A percentile compares a stretch with the other conserved stretches of the same genome.
Evolutionary conservation across 2,329 filamentous ascomycete species (phyloP).

Genomic region (Arthrobotrys pseudoclavata): DNA sequence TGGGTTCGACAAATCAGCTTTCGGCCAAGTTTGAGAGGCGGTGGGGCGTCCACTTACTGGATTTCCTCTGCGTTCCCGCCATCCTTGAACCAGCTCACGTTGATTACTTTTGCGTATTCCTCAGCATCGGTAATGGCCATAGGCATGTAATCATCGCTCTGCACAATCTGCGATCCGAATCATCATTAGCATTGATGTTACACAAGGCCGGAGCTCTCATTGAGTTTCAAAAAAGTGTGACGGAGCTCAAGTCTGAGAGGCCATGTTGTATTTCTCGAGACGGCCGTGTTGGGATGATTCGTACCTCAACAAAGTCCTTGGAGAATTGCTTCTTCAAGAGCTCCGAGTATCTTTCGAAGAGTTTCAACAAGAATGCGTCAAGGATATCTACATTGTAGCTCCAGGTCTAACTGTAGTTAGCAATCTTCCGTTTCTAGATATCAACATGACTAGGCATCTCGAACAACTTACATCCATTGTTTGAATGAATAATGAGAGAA

Average conservation of each 20-base stretch:
- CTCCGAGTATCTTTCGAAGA: constrained; percentile 95
- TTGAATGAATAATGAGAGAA: constrained; percentile 93
- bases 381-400: constrained; percentile 85
- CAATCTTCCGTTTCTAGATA: constrained; percentile 1
- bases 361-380: constrained; percentile 84
- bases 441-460: neutral
- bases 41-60: constrained; percentile 70
- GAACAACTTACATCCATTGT: constrained; percentile 84
- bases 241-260: constrained; percentile 44
- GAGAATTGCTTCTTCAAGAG: constrained; percentile 91
- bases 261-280: constrained; percentile 39
- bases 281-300: constrained; percentile 42
- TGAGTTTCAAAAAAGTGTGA: constrained; percentile 16
- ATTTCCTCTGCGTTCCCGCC: constrained; percentile 82
- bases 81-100: constrained; percentile 94
- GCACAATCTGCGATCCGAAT: constrained; percentile 70
- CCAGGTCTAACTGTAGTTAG: constrained; percentile 76
- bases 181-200: constrained; percentile 46
- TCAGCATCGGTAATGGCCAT: constrained; percentile 94
- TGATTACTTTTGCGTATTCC: constrained; percentile 95
- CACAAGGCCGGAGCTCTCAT: constrained; percentile 37
- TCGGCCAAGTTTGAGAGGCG: constrained; percentile 2
- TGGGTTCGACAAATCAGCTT: constrained; percentile 65
- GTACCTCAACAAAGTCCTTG: constrained; percentile 91
- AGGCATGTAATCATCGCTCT: constrained; percentile 99